phyloP scores from a whole-genome alignment of 495 filamentous ascomycete genomes.

The Aspergillus sclerotiicarbonarius region DNA sequence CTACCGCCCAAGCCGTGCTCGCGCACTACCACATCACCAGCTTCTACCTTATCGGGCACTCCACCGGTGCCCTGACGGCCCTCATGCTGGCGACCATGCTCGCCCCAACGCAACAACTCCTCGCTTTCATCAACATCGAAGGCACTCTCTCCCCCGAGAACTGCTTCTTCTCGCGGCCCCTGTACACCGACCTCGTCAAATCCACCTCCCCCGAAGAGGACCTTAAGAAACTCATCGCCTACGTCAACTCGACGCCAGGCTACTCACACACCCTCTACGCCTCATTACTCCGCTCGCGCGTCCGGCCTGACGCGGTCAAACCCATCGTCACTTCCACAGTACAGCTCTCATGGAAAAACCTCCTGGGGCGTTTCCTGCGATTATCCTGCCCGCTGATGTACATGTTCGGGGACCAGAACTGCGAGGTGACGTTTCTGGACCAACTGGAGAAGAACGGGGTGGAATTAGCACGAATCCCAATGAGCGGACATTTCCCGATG shows the following conservation, averaged over 20 bases:
- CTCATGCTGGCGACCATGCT: neutral
- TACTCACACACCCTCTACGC: neutral
- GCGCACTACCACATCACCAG: neutral
- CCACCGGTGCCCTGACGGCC: neutral
- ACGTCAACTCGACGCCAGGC: neutral
- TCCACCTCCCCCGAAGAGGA: neutral
- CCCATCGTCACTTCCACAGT: constrained; percentile 19
- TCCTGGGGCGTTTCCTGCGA: neutral
- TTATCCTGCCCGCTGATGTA: neutral
- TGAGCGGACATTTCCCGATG: neutral
- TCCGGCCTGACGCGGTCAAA: neutral
- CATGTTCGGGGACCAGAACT: neutral
- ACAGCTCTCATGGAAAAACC: constrained; percentile 13
- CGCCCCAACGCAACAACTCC: neutral
- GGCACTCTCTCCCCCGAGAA: constrained; percentile 2
- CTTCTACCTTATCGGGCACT: constrained; percentile 4
- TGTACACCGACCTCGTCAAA: neutral
- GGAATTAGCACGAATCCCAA: neutral
- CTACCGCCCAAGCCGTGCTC: neutral
- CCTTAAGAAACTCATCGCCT: neutral
- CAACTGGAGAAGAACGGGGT: neutral
- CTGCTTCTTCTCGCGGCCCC: neutral
- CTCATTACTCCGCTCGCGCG: neutral
- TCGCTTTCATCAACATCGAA: neutral
- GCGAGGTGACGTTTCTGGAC: neutral